phyloP scores from a whole-genome alignment of 2,329 filamentous ascomycete genomes.

The Sarocladium strictum region DNA sequence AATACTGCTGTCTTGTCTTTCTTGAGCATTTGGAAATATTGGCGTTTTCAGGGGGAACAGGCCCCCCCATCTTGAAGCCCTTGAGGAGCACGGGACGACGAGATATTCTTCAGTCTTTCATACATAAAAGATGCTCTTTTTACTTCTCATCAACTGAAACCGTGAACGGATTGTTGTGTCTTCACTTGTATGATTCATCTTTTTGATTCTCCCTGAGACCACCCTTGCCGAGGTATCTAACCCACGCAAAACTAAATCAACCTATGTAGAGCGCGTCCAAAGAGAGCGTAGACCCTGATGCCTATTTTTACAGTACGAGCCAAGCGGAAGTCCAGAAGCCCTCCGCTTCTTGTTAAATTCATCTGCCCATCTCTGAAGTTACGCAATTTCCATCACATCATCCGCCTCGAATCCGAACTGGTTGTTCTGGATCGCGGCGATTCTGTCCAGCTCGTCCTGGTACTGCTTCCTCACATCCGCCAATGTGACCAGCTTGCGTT shows the following conservation, averaged over 20 bases:
- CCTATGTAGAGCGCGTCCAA: conserved; percentile 7
- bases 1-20: conserved; percentile 17
- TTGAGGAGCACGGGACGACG: background rate
- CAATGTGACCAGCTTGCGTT: conserved; percentile 76
- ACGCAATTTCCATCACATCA: conserved; percentile 48
- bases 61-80: conserved; percentile 6
- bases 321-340: no score
- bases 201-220: background rate
- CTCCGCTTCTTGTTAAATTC: conserved; percentile 5
- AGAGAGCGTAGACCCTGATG: conserved; percentile 5
- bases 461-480: conserved; percentile 85
- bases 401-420: conserved; percentile 70
- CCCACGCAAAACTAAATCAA: conserved; percentile 16
- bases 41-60: conserved; percentile 7
- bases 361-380: conserved; percentile 11
- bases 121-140: background rate
- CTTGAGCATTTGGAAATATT: conserved; percentile 14
- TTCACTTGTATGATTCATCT: background rate
- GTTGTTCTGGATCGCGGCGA: conserved; percentile 81
- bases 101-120: conserved; percentile 5
- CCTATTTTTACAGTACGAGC: conserved; percentile 1
- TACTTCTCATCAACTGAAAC: no score
- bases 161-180: no score
- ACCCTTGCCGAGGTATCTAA: conserved; percentile 25
- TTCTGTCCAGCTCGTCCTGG: conserved; percentile 80